Evolutionary conservation across 345 rosid species (phyloP).

Genomic region (Lenwebbia sp.): DNA sequence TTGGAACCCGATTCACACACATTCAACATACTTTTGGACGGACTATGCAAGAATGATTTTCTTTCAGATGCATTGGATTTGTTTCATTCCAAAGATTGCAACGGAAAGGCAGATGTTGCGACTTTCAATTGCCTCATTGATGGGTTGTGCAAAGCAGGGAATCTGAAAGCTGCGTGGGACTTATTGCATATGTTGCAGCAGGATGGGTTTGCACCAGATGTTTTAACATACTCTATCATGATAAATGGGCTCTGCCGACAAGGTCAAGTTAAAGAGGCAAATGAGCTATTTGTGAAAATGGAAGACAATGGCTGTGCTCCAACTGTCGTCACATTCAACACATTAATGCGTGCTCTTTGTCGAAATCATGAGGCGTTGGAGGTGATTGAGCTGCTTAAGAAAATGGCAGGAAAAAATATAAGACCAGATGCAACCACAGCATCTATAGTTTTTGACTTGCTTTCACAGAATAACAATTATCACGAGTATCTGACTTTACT

Average conservation of each 20-base stretch:
- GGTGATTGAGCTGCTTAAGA: slow-evolving; percentile 14
- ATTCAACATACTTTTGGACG: slow-evolving; percentile 2
- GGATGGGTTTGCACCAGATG: slow-evolving; percentile 9
- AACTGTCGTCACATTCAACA: slow-evolving; percentile 3
- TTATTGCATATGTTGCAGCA: slow-evolving; percentile 3
- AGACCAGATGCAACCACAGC: slow-evolving; percentile 7
- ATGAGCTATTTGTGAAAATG: slow-evolving; percentile 9
- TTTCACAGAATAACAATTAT: slow-evolving; percentile 13
- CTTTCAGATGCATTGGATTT: slow-evolving; percentile 12
- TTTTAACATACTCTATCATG: slow-evolving; percentile 10
- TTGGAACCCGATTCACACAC: background rate
- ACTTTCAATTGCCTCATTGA: slow-evolving; percentile 13
- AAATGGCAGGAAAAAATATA: slow-evolving; percentile 22
- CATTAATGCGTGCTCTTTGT: slow-evolving; percentile 4
- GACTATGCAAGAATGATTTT: slow-evolving; percentile 19
- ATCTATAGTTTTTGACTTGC: slow-evolving; percentile 10
- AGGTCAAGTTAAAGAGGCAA: slow-evolving; percentile 4
- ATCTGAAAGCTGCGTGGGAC: slow-evolving; percentile 7
- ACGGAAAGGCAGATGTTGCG: background rate
- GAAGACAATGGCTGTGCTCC: slow-evolving; percentile 17
- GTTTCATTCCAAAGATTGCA: background rate
- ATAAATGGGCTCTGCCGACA: slow-evolving; percentile 11
- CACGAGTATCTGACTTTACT: slow-evolving; percentile 8
- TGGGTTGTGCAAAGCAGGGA: slow-evolving; percentile 9
- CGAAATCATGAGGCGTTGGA: background rate